Conservation (phyloP, 306 rosid genomes). For the Prunus mongolica region DNA sequence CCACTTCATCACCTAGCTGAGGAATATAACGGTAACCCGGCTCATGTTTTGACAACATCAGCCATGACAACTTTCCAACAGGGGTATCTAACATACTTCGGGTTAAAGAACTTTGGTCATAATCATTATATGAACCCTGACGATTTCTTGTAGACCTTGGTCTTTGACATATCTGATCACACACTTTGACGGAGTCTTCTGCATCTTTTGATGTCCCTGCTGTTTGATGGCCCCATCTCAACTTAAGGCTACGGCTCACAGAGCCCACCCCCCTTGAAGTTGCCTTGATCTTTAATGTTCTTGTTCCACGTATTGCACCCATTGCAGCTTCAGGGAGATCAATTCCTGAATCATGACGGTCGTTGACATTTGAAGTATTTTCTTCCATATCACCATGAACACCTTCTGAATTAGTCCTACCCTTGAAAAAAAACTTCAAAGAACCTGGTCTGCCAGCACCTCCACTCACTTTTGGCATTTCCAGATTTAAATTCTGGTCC, state of each 20-base stretch:
- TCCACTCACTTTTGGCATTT: slow-evolving; percentile 34
- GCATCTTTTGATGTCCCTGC: slow-evolving; percentile 34
- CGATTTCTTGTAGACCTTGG: slow-evolving; percentile 48
- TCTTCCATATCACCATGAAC: slow-evolving; percentile 41
- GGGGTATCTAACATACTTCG: slow-evolving; percentile 36
- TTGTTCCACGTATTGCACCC: slow-evolving; percentile 48
- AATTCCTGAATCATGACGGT: slow-evolving; percentile 25
- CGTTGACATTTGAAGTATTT: slow-evolving; percentile 22
- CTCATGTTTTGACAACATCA: slow-evolving; percentile 64
- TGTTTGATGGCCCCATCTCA: slow-evolving; percentile 37
- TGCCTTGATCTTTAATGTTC: slow-evolving; percentile 50
- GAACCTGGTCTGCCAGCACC: slow-evolving; percentile 38
- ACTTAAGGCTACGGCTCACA: slow-evolving; percentile 31
- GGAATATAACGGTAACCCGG: slow-evolving; percentile 74
- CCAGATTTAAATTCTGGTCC: slow-evolving; percentile 23
- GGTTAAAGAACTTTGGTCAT: slow-evolving; percentile 32
- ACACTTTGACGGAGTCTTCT: slow-evolving; percentile 27
- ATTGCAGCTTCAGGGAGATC: slow-evolving; percentile 26
- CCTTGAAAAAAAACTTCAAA: slow-evolving; percentile 27
- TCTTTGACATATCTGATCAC: slow-evolving; percentile 40
- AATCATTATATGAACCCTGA: slow-evolving; percentile 23
- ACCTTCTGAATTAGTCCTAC: slow-evolving; percentile 33
- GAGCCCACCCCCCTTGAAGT: slow-evolving; percentile 38
- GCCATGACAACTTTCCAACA: slow-evolving; percentile 61
- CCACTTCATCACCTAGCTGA: slow-evolving; percentile 88